These are phyloP conservation scores for Eucalyptus cloeziana DNA, from an alignment of 345 rosid species.

Conservation along the genomic window DNA sequence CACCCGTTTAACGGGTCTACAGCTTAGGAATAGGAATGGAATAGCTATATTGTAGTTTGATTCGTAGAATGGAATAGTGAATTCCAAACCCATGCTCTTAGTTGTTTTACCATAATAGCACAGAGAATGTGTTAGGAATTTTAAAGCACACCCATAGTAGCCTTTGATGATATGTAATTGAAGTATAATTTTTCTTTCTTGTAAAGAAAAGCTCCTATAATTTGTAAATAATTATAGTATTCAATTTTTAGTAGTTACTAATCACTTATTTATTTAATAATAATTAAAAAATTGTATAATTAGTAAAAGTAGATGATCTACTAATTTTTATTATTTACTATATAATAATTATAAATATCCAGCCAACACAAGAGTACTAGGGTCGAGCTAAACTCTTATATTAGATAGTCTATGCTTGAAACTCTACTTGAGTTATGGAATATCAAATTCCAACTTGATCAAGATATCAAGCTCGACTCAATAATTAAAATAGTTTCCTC, in stretches of 20 bases:
- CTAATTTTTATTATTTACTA: not conserved
- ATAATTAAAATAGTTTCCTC: not conserved
- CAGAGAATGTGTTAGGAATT: not conserved
- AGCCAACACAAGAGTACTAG: not conserved
- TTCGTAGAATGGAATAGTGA: not conserved
- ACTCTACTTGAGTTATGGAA: not conserved
- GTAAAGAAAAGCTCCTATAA: fast-evolving
- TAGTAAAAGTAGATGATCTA: no score
- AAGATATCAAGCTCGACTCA: not conserved
- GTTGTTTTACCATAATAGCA: not conserved
- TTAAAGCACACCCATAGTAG: not conserved
- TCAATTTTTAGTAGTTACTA: no score
- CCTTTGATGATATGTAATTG: not conserved
- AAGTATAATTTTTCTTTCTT: not conserved
- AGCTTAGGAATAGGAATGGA: not conserved
- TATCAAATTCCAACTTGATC: not conserved
- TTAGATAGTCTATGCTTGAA: not conserved
- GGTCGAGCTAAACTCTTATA: not conserved
- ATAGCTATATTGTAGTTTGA: not conserved
- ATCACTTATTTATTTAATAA: not conserved
- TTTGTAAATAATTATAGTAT: not conserved
- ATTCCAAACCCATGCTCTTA: not conserved
- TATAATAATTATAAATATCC: not conserved
- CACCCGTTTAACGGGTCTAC: no score
- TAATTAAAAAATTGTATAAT: no score